Conservation (phyloP, 2,329 filamentous ascomycete species). For the Aspergillus brasiliensis region DNA sequence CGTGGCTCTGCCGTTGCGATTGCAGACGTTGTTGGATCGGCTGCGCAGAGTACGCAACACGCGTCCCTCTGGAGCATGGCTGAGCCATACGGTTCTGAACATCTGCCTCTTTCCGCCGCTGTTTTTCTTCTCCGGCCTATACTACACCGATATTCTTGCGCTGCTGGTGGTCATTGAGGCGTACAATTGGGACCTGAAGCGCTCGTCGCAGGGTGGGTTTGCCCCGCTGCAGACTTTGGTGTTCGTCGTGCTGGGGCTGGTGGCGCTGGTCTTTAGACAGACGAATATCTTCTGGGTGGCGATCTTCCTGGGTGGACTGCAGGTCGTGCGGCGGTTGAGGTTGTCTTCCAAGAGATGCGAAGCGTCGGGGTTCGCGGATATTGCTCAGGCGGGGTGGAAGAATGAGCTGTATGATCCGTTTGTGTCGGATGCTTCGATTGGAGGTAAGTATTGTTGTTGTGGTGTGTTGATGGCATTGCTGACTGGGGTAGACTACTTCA, state of each 20-base stretch:
- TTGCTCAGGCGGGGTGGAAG: conserved; percentile 36
- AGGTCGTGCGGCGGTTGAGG: conserved; percentile 41
- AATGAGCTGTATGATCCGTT: conserved; percentile 54
- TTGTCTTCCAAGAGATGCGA: conserved; percentile 29
- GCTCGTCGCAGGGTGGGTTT: conserved; percentile 24
- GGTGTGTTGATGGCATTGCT: conserved; percentile 16
- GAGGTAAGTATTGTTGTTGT: conserved; percentile 43
- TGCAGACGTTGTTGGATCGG: conserved; percentile 57
- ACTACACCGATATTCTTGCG: conserved; percentile 91
- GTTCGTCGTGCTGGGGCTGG: conserved; percentile 61
- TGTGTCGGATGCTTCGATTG: conserved; percentile 50
- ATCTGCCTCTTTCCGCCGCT: conserved; percentile 82
- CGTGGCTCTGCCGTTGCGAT: conserved; percentile 49
- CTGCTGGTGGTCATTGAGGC: conserved; percentile 72
- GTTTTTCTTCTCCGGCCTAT: conserved; percentile 94
- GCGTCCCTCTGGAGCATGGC: conserved; percentile 33
- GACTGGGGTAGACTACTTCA: conserved; percentile 48
- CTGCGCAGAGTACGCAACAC: conserved; percentile 39
- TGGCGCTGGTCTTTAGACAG: conserved; percentile 77
- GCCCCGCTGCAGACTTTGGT: conserved; percentile 29
- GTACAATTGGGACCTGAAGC: conserved; percentile 58
- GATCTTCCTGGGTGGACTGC: conserved; percentile 50
- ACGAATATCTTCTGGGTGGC: conserved; percentile 96
- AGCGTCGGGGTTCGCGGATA: conserved; percentile 29
- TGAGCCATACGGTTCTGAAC: conserved; percentile 64